These are phyloP conservation scores for Pyrrhoderma lamaoense DNA, from an alignment of 1,284 basidiomycete genomes.

Conservation along the genomic window DNA sequence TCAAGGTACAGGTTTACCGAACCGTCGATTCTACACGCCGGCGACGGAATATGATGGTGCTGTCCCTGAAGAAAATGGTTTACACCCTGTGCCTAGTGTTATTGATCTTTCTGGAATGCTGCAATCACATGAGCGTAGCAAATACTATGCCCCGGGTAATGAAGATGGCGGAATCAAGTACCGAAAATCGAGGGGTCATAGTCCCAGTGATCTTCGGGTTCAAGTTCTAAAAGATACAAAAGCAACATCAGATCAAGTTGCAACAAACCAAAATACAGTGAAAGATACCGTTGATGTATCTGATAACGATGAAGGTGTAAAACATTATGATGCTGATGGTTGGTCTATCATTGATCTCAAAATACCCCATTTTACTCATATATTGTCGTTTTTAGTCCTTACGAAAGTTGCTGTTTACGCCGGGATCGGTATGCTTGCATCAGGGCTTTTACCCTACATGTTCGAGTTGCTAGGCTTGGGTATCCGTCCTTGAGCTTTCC, in stretches of 20 bases:
- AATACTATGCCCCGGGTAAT: slow-evolving; percentile 10
- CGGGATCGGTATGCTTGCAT: slow-evolving; percentile 71
- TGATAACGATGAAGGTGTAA: slow-evolving; percentile 36
- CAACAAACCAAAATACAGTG: slow-evolving; percentile 6
- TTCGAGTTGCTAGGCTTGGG: slow-evolving; percentile 71
- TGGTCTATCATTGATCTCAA: slow-evolving; percentile 24
- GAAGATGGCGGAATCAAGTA: slow-evolving; percentile 15
- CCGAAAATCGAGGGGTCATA: slow-evolving; percentile 1
- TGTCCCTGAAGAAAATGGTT: slow-evolving; percentile 44
- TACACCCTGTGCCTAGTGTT: slow-evolving; percentile 78
- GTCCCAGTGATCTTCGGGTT: not conserved
- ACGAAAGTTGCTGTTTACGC: slow-evolving; percentile 90
- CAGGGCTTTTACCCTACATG: slow-evolving; percentile 53
- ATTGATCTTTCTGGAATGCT: slow-evolving; percentile 57
- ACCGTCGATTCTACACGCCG: slow-evolving; percentile 78
- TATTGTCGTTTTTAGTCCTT: slow-evolving; percentile 47
- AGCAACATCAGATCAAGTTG: not conserved
- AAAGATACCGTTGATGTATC: slow-evolving; percentile 10
- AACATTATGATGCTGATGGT: slow-evolving; percentile 86
- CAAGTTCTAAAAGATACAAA: slow-evolving; percentile 18
- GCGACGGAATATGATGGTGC: slow-evolving; percentile 78
- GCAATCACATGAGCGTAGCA: slow-evolving; percentile 28
- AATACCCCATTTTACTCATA: slow-evolving; percentile 6
- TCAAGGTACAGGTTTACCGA: slow-evolving; percentile 55
- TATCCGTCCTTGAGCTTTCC: slow-evolving; percentile 25